Conservation (phyloP, 140 eudicot species). For the Cichorium intybus region DNA sequence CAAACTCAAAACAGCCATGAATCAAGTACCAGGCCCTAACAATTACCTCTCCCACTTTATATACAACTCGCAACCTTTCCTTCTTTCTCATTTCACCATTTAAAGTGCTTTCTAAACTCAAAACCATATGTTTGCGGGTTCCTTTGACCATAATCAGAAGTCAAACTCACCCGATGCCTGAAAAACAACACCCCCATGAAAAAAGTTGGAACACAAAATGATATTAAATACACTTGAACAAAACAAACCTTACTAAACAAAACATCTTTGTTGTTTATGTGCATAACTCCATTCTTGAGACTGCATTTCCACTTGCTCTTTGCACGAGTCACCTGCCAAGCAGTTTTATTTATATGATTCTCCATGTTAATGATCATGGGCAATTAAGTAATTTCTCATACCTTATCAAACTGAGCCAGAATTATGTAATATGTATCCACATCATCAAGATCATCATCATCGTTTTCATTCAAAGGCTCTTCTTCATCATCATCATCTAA, state of each 20-base stretch:
- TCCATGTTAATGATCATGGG: not conserved
- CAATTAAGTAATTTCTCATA: constrained; percentile 3
- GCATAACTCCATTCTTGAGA: constrained; percentile 84
- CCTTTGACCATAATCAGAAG: constrained; percentile 46
- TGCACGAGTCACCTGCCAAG: constrained; percentile 69
- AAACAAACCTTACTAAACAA: constrained; percentile 72
- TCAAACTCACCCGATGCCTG: constrained; percentile 89
- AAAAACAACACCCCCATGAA: not conserved
- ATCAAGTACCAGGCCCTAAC: not conserved
- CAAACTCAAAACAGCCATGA: not conserved
- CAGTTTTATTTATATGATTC: not conserved
- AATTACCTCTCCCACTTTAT: no score
- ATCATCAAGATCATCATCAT: constrained; percentile 77
- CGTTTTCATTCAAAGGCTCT: constrained; percentile 73
- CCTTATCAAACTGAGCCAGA: constrained; percentile 89
- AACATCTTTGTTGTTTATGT: constrained; percentile 73
- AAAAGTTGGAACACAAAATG: not conserved
- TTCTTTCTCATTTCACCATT: no score
- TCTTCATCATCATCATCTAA: constrained; percentile 75
- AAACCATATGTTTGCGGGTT: not conserved
- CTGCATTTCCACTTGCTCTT: constrained; percentile 90
- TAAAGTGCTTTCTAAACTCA: no score
- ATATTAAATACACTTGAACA: not conserved
- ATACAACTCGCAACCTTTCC: not conserved
- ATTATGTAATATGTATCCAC: constrained; percentile 64